These are phyloP conservation scores for Heracleum sosnowskyi DNA, from an alignment of 129 eudicot genomes.

Conservation along the genomic window DNA sequence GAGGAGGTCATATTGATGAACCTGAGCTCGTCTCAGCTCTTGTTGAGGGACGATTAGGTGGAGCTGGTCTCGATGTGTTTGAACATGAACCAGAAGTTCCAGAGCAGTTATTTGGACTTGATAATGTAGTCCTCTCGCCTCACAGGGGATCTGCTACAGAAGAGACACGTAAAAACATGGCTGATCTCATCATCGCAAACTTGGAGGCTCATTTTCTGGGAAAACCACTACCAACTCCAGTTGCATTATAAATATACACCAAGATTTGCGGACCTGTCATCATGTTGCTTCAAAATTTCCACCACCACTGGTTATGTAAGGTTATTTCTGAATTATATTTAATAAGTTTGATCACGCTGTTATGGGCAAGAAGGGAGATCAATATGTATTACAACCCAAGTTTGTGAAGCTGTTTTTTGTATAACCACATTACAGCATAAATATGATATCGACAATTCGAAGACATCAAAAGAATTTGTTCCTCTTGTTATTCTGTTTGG, in stretches of 20 bases:
- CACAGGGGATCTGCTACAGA: conserved; percentile 28
- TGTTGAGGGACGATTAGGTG: conserved; percentile 20
- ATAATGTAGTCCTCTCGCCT: conserved; percentile 31
- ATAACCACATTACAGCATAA: not conserved
- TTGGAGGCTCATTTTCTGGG: conserved; percentile 30
- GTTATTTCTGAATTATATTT: not conserved
- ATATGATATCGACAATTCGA: too few relatives aligned
- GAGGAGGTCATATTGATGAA: conserved; percentile 27
- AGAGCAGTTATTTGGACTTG: conserved; percentile 19
- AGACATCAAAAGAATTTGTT: not conserved
- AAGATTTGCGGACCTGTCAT: not conserved
- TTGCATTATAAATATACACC: not conserved
- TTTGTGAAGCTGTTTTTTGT: not conserved
- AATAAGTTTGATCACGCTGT: not conserved
- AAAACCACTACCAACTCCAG: conserved; percentile 32
- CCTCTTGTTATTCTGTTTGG: not conserved
- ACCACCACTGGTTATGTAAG: not conserved
- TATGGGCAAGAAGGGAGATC: not conserved
- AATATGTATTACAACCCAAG: not conserved
- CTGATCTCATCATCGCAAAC: conserved; percentile 30
- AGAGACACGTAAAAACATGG: conserved; percentile 28
- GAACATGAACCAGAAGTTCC: conserved; percentile 35
- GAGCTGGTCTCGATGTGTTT: conserved; percentile 28
- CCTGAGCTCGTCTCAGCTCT: conserved; percentile 26
- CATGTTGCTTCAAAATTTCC: not conserved